A percentile compares a stretch with the other conserved stretches of the same genome.
Conservation (phyloP, 345 rosid species). For the Melaleuca alternifolia region DNA sequence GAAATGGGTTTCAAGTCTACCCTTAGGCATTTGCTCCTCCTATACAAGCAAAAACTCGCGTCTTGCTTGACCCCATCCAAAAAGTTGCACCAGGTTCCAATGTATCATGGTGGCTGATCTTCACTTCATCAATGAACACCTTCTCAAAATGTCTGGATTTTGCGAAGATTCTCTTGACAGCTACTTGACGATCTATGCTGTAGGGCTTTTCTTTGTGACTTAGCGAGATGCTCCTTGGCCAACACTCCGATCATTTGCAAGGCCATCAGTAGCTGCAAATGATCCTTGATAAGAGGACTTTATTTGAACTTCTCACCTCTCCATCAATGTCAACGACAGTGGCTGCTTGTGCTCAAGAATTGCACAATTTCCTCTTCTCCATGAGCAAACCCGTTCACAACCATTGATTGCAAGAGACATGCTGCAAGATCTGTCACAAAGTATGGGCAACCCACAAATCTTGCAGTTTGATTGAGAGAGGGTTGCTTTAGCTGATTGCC, state of each 20-base stretch:
- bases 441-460: background rate
- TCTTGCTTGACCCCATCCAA: background rate
- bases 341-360: background rate
- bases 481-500: background rate
- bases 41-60: background rate
- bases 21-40: background rate
- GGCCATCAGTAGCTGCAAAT: background rate
- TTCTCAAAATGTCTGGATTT: background rate
- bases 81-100: background rate
- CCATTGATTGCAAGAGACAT: background rate
- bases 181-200: background rate
- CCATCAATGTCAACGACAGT: background rate
- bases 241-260: background rate
- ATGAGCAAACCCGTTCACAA: too few species aligned
- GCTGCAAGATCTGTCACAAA: background rate
- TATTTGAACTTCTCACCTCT: background rate
- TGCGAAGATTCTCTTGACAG: background rate
- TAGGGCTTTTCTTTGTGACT: background rate
- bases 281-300: fast-evolving
- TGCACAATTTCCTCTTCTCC: background rate
- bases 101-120: background rate
- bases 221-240: background rate
- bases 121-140: background rate
- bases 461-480: background rate
- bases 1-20: background rate